phyloP scores from a whole-genome alignment of 1,139 yeast species.

The Taiozyma sp. region DNA sequence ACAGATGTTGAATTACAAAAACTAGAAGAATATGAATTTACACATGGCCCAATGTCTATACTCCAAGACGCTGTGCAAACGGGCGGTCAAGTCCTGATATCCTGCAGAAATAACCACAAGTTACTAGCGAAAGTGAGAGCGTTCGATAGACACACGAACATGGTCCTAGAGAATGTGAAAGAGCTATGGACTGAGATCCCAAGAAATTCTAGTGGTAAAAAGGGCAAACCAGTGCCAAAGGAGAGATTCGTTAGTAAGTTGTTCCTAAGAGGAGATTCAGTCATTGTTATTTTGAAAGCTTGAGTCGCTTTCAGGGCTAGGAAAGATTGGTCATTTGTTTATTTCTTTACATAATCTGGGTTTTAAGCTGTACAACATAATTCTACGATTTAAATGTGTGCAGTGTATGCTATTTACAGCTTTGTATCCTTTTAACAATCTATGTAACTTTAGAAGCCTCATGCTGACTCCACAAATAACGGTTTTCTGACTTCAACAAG shows the following conservation, averaged over 20 bases:
- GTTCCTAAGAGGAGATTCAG: constrained; percentile 94
- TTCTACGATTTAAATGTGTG: not conserved
- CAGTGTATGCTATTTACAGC: not conserved
- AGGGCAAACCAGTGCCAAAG: constrained; percentile 62
- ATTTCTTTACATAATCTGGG: not conserved
- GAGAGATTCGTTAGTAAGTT: constrained; percentile 87
- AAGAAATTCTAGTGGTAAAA: constrained; percentile 62
- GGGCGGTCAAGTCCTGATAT: constrained; percentile 75
- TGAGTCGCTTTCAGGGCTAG: not conserved
- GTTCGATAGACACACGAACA: constrained; percentile 92
- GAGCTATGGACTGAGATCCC: constrained; percentile 85
- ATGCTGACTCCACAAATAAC: constrained; percentile 1
- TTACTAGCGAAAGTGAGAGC: constrained; percentile 88
- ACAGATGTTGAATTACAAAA: constrained; percentile 75
- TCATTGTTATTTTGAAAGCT: constrained; percentile 68
- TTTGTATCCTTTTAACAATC: not conserved
- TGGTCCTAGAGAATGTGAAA: constrained; percentile 88
- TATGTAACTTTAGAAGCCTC: constrained; percentile 4
- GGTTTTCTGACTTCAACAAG: not conserved
- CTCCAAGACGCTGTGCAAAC: constrained; percentile 75
- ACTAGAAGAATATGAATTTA: constrained; percentile 86
- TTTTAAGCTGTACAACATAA: not conserved
- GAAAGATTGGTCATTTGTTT: not conserved
- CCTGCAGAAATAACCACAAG: constrained; percentile 91
- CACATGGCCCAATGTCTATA: constrained; percentile 87